Base-by-base conservation (phyloP, 257 asterid genomes). In the Verbascum thapsus region DNA sequence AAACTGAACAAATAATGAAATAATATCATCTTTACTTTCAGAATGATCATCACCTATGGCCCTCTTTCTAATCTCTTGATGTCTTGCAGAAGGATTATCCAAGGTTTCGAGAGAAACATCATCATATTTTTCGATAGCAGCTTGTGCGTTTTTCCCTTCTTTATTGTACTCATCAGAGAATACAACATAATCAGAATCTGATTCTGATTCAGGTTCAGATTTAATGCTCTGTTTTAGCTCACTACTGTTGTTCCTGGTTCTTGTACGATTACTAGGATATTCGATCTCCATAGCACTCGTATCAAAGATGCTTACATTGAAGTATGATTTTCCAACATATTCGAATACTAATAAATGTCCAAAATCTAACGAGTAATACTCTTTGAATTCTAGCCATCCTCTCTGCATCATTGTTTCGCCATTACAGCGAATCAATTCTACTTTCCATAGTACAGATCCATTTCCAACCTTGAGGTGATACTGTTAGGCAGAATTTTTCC, bases 321-420 rank as follows among this genome's bases (percentile, higher is more conserved):
- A 64, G 39, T 38, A 40, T 17, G 53, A 52, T 3, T 38, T 42
- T 19, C 42, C 70, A 52, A 38, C 43, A 53, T 64, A 64, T 64
- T 37, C 15, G n/a, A 64, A 41, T 47, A 64, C 42, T 34, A 52
- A 50, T 12, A 37, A 30, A 40, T 40, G 34, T 20, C 44, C 35
- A 1, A 1, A 39, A 2, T 4, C 44, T 19, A 64, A 48, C n/a
- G 34, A 49, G 37, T 52, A 64, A 12, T 51, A 17, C n/a, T 64
- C 43, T 34, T 6, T 64, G 11, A 64, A 52, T 2, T 52, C 32
- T 7, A 18, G 9, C 61, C 70, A 7, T 8, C 70, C 62, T 22
- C 40, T 22, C 7, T 38, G 9, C 6, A 63, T 35, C 52, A 47
- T 50, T 30, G 49, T 23, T 12, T n/a, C 47, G 20, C 61, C 53